These are phyloP conservation scores for Scheffersomyces spartinae DNA, from an alignment of 805 yeast species.

Conservation along the genomic window DNA sequence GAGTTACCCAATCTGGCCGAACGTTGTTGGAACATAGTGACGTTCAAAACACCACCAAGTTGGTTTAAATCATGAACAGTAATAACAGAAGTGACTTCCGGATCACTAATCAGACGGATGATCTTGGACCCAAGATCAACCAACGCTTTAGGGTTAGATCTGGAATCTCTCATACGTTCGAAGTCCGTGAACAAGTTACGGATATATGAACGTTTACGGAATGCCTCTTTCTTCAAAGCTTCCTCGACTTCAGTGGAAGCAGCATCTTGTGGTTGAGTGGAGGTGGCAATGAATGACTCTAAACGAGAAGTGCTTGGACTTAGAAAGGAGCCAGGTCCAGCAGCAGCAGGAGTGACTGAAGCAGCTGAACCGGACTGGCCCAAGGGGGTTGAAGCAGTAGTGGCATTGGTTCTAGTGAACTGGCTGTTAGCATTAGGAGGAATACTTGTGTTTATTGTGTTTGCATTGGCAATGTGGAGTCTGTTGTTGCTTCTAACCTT, in stretches of 20 bases:
- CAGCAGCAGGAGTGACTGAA: neutral
- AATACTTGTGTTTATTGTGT: slow-evolving; percentile 4
- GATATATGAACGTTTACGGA: no score
- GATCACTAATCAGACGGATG: slow-evolving; percentile 11
- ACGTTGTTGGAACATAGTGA: slow-evolving; percentile 18
- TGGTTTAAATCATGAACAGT: slow-evolving; percentile 11
- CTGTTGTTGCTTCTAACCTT: slow-evolving; percentile 19
- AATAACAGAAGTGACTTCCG: slow-evolving; percentile 9
- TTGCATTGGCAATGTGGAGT: slow-evolving; percentile 5
- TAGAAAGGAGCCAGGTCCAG: slow-evolving; percentile 2
- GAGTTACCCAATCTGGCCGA: slow-evolving; percentile 18
- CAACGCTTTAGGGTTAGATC: slow-evolving; percentile 5
- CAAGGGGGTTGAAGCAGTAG: neutral
- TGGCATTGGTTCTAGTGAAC: neutral
- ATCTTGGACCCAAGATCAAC: slow-evolving; percentile 8
- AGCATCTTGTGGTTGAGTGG: no score
- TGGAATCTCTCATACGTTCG: slow-evolving; percentile 1
- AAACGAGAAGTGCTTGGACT: slow-evolving; percentile 3
- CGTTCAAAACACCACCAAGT: slow-evolving; percentile 12
- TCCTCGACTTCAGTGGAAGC: no score
- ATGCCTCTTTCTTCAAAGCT: no score
- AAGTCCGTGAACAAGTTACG: no score
- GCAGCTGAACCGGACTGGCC: neutral
- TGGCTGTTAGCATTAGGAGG: slow-evolving; percentile 3
- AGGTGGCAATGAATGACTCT: no score